phyloP scores from a whole-genome alignment of 305 asterid genomes.

The Fraxinus sp. region DNA sequence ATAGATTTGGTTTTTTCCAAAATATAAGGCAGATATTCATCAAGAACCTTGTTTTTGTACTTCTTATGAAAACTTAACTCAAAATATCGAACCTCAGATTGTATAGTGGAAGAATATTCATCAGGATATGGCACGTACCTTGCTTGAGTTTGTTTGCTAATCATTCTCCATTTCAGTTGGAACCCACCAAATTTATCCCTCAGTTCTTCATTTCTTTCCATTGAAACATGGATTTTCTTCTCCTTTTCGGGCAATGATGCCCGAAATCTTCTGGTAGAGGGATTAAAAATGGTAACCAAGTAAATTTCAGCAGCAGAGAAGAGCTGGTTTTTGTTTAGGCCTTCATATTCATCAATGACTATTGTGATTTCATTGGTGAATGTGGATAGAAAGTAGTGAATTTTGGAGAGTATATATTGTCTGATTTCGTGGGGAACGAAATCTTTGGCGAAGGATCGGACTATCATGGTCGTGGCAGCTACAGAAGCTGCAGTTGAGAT shows the following conservation, averaged over 20 bases:
- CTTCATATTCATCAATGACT: conserved; percentile 45
- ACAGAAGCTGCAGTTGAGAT: conserved; percentile 44
- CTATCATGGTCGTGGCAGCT: conserved; percentile 48
- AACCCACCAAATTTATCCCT: conserved; percentile 28
- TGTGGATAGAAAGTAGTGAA: conserved; percentile 4
- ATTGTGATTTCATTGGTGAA: conserved; percentile 35
- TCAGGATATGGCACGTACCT: not conserved
- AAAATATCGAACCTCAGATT: conserved; percentile 21
- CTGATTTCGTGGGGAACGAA: conserved; percentile 40
- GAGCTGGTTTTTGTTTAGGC: conserved; percentile 42
- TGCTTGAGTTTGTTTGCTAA: not conserved
- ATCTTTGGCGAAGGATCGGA: conserved; percentile 36
- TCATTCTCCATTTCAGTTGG: conserved; percentile 35
- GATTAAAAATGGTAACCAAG: conserved; percentile 12
- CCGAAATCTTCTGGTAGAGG: conserved; percentile 18
- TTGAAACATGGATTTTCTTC: conserved; percentile 27
- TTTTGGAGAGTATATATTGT: not conserved
- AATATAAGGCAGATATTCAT: conserved; percentile 50
- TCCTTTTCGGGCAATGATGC: conserved; percentile 36
- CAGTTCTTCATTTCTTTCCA: conserved; percentile 31
- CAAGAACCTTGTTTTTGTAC: conserved; percentile 25
- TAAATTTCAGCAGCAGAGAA: conserved; percentile 41
- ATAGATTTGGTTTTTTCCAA: conserved; percentile 32
- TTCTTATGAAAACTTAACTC: conserved; percentile 35
- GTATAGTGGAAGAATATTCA: not conserved